Evolutionary conservation across 176 grass and related monocot genomes (phyloP).

Genomic region (Melocanna baccifera): DNA sequence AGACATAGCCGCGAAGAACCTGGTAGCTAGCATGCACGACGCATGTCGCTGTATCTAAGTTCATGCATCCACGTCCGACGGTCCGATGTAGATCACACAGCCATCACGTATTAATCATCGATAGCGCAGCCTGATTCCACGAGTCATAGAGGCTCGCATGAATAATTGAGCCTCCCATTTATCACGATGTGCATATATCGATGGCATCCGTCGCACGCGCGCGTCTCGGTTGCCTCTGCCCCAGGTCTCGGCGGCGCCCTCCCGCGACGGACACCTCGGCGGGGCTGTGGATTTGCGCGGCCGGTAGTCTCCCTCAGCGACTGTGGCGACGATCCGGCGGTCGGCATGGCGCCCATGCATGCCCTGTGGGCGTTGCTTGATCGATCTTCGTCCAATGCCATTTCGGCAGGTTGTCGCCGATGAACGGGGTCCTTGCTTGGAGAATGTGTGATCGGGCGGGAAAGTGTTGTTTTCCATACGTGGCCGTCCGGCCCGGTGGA

Average conservation of each 20-base stretch:
- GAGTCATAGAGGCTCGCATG: neutral
- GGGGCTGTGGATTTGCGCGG: neutral
- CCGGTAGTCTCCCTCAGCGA: neutral
- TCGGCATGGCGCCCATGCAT: neutral
- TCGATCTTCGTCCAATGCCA: no score
- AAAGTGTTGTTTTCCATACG: neutral
- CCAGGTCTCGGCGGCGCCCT: neutral
- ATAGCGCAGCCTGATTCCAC: neutral
- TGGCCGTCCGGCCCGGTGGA: neutral
- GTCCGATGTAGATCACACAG: neutral
- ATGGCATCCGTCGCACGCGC: neutral
- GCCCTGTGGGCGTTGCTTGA: neutral
- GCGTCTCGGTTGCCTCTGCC: slow-evolving; percentile 23
- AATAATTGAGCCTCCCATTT: slow-evolving; percentile 23
- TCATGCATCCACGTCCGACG: neutral
- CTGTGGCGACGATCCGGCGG: neutral
- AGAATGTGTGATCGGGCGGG: no score
- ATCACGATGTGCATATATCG: slow-evolving; percentile 20
- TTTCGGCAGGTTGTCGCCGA: no score
- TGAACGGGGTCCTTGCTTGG: no score
- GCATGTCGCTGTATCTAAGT: neutral
- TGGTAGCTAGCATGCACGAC: no score
- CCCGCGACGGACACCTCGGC: neutral
- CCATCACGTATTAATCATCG: neutral
- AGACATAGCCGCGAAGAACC: no score